Base-by-base conservation (phyloP, 2,329 filamentous ascomycete genomes). In the Kalmusia sp. region DNA sequence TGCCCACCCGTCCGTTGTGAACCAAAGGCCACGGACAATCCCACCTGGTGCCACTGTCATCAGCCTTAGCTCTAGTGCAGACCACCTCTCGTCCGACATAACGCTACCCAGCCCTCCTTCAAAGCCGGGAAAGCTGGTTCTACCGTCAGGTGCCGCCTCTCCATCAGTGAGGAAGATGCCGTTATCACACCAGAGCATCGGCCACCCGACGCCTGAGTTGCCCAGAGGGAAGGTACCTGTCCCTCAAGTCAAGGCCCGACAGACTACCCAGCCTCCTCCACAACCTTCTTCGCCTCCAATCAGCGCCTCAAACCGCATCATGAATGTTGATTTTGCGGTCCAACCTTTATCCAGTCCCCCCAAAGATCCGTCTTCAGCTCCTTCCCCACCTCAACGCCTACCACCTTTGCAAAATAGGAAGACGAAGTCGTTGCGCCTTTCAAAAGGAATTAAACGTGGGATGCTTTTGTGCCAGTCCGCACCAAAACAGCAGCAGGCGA, bases 401-500 rank as follows among this genome's bases (percentile, higher is more conserved):
- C 57, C 64, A 11, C 62, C 65, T 4, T 55, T 56, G 24, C 61
- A 56, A 11, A 59, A 61, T 14, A 69, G 57, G 39, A 70, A 62
- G 50, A 59, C 65, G 1, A 77, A 71, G 52, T 63, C 71, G 3
- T 52, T 80, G 25, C 74, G 74, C 2, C 59, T 80, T 7, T 66
- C 75, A 11, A 62, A 64, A 4, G 73, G 69, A n/a, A 66, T 68
- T 7, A 75, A 72, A 14, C 73, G 76, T 52, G 77, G 74, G 30
- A 78, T 70, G 51, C 61, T 81, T 11, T 56, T 80, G 0, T 80
- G 77, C 49, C 76, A 79, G 48, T 62, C 72, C n/a, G 59, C 71
- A 15, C 61, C 64, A n/a, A 57, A 47, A 22, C 57, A 55, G 37
- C 46, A 24, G 2, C 33, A 49, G 14, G 55, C 37, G 22, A 46